These are phyloP conservation scores for Rosa lucieae DNA, from an alignment of 306 rosid genomes.

Conservation along the genomic window DNA sequence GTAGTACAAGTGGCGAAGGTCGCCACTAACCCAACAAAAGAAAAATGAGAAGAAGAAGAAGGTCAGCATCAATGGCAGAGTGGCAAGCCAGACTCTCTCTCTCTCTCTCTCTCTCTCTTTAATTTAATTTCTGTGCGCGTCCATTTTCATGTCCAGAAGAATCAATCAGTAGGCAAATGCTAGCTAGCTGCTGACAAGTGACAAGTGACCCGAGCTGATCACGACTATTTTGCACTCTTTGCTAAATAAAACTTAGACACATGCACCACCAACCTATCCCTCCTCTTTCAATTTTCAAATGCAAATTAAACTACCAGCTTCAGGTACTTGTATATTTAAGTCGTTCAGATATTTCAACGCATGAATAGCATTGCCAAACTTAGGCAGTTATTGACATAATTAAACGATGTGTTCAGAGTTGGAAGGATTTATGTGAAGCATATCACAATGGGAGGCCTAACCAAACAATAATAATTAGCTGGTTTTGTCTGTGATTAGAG, in stretches of 20 bases:
- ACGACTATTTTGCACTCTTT: background rate
- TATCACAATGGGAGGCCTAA: slow-evolving; percentile 18
- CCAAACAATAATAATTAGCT: slow-evolving; percentile 10
- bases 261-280: background rate
- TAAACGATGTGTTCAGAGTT: background rate
- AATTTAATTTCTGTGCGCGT: background rate
- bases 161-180: background rate
- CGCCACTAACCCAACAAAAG: background rate
- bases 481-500: slow-evolving; percentile 18
- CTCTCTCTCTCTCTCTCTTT: background rate
- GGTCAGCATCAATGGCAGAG: slow-evolving; percentile 13
- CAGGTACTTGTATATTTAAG: background rate
- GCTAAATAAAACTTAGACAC: background rate
- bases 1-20: background rate
- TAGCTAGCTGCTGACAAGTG: slow-evolving; percentile 9
- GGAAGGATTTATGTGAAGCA: background rate
- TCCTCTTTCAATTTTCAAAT: background rate
- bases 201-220: background rate
- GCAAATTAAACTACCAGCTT: background rate
- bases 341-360: background rate
- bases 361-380: background rate
- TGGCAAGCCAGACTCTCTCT: background rate
- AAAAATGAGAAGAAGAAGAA: background rate
- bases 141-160: background rate
- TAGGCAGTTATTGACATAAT: background rate